These are phyloP conservation scores for Volvox reticuliferus DNA, from an alignment of 139 green algal species.

Conservation along the genomic window DNA sequence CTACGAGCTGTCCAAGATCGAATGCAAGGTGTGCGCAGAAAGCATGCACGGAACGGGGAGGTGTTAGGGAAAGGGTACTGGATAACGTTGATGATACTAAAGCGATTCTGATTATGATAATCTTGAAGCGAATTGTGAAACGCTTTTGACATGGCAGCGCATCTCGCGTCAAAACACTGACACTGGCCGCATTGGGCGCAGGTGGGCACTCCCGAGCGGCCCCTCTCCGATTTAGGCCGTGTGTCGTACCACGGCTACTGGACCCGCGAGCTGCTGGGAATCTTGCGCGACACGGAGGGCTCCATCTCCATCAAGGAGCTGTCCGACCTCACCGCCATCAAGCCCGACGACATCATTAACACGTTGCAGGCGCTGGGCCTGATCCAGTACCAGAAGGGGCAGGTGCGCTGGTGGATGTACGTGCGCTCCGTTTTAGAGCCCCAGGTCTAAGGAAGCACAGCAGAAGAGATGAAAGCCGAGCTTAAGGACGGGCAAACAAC, in stretches of 20 bases:
- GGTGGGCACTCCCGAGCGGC: slow-evolving; percentile 97
- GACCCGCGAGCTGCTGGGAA: slow-evolving; percentile 93
- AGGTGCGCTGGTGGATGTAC: slow-evolving; percentile 10
- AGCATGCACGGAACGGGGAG: background rate
- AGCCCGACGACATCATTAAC: slow-evolving; percentile 96
- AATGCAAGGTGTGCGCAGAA: slow-evolving; percentile 84
- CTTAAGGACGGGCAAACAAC: too few relatives aligned
- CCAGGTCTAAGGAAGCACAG: too few relatives aligned
- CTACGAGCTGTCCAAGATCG: slow-evolving; percentile 98
- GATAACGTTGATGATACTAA: too few relatives aligned
- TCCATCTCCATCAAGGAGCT: slow-evolving; percentile 95
- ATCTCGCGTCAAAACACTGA: too few relatives aligned
- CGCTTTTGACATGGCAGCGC: too few relatives aligned
- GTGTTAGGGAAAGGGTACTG: background rate
- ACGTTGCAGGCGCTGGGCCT: slow-evolving; percentile 87
- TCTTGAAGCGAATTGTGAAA: too few relatives aligned
- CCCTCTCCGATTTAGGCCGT: slow-evolving; percentile 95
- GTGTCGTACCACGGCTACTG: slow-evolving; percentile 97
- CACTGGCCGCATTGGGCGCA: slow-evolving; percentile 22
- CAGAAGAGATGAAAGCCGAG: too few relatives aligned
- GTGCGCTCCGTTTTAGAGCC: too few relatives aligned
- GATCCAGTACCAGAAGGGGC: slow-evolving; percentile 84
- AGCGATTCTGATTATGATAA: too few relatives aligned
- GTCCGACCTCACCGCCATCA: slow-evolving; percentile 94
- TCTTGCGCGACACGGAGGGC: slow-evolving; percentile 78